Evolutionary conservation across 257 asterid species (phyloP).

Genomic region (Asclepias syriaca): DNA sequence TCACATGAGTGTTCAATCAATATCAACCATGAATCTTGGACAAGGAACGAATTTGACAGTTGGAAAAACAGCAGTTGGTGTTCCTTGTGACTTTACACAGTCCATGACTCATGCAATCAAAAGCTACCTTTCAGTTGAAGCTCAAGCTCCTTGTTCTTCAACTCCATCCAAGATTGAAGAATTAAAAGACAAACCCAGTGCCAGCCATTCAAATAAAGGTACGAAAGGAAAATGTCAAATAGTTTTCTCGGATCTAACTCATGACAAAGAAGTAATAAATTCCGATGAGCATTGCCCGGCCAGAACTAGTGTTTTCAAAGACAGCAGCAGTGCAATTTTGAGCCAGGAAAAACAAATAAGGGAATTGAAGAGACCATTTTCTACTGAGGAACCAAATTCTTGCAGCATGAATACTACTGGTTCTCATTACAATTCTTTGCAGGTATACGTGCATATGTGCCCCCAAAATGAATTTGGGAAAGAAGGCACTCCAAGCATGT

Average conservation of each 20-base stretch:
- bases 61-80: slow-evolving; percentile 29
- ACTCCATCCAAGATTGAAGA: slow-evolving; percentile 26
- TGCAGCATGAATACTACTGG: slow-evolving; percentile 40
- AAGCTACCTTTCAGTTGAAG: slow-evolving; percentile 22
- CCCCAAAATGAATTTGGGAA: slow-evolving; percentile 23
- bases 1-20: slow-evolving; percentile 25
- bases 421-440: slow-evolving; percentile 39
- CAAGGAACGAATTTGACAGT: slow-evolving; percentile 22
- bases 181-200: slow-evolving; percentile 23
- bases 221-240: slow-evolving; percentile 60
- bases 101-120: slow-evolving; percentile 24
- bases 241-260: slow-evolving; percentile 61
- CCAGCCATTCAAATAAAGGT: slow-evolving; percentile 24
- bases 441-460: slow-evolving; percentile 33
- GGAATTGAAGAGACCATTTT: slow-evolving; percentile 43
- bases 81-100: slow-evolving; percentile 20
- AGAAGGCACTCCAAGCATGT: slow-evolving; percentile 30
- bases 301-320: slow-evolving; percentile 30
- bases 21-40: slow-evolving; percentile 19
- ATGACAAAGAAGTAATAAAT: slow-evolving; percentile 50
- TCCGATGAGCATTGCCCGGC: slow-evolving; percentile 20
- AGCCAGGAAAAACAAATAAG: slow-evolving; percentile 37
- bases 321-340: slow-evolving; percentile 36
- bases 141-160: slow-evolving; percentile 23
- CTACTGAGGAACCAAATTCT: slow-evolving; percentile 34